These are phyloP conservation scores for Hypoxylon subgilvum DNA, from an alignment of 495 filamentous ascomycete genomes.

Conservation along the genomic window DNA sequence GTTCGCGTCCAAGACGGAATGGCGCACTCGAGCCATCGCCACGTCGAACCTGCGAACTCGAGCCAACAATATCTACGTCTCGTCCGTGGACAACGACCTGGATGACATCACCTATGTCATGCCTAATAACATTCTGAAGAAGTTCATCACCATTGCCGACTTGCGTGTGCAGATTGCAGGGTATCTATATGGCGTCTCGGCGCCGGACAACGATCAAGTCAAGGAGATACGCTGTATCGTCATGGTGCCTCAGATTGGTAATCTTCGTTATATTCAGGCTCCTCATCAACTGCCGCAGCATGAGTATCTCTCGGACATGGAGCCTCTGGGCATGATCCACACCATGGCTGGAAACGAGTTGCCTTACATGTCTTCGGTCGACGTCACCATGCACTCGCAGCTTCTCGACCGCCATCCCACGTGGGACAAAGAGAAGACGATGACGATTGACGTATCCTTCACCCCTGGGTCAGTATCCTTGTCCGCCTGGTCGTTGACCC, in stretches of 20 bases:
- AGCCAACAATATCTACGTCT: conserved; percentile 98
- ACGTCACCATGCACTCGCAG: conserved; percentile 90
- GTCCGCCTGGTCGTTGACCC: conserved; percentile 88
- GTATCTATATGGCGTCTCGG: conserved; percentile 92
- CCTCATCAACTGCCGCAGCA: conserved; percentile 93
- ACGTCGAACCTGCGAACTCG: conserved; percentile 94
- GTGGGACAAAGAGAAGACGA: conserved; percentile 90
- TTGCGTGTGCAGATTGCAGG: conserved; percentile 95
- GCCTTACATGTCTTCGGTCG: conserved; percentile 91
- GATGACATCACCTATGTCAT: conserved; percentile 92
- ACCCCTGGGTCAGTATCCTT: conserved; percentile 98
- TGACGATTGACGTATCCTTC: conserved; percentile 96
- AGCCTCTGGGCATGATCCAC: conserved; percentile 95
- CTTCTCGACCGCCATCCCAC: conserved; percentile 80
- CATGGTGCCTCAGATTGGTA: conserved; percentile 96
- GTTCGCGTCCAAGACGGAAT: conserved; percentile 98
- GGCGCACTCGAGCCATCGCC: conserved; percentile 95
- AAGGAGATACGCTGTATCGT: conserved; percentile 97
- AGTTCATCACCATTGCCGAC: conserved; percentile 98
- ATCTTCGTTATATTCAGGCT: conserved; percentile 86
- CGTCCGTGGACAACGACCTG: conserved; percentile 83
- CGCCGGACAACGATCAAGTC: conserved; percentile 91
- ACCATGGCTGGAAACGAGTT: conserved; percentile 94
- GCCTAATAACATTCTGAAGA: conserved; percentile 98
- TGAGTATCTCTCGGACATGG: conserved; percentile 84